Conservation (phyloP, 306 rosid genomes). For the Styphnolobium japonicum region DNA sequence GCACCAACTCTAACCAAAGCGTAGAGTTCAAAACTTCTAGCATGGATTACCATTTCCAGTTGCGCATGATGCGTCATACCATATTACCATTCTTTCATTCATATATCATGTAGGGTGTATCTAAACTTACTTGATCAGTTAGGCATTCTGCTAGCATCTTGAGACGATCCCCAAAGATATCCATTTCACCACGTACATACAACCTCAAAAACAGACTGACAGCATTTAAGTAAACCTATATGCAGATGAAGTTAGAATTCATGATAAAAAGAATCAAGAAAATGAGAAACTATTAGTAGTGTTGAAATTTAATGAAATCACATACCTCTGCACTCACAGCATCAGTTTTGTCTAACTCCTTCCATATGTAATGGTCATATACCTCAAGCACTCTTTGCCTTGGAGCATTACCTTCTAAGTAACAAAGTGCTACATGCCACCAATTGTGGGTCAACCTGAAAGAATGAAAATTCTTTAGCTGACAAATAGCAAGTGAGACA, state of each 20-base stretch:
- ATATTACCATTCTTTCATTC: slow-evolving; percentile 3
- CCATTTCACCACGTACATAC: slow-evolving; percentile 55
- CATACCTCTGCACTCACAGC: slow-evolving; percentile 51
- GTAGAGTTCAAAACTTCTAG: not conserved
- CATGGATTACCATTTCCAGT: not conserved
- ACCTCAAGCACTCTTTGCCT: slow-evolving; percentile 50
- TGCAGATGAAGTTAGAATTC: slow-evolving; percentile 19
- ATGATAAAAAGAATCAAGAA: not conserved
- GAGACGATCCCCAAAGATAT: slow-evolving; percentile 51
- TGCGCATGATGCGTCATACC: not conserved
- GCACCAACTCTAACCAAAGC: not conserved
- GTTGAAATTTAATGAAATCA: slow-evolving; percentile 4
- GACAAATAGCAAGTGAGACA: slow-evolving; percentile 9
- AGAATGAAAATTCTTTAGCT: not conserved
- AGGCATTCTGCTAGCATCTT: slow-evolving; percentile 47
- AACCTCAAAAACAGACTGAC: slow-evolving; percentile 67
- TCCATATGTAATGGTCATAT: slow-evolving; percentile 80
- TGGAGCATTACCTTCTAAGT: slow-evolving; percentile 77
- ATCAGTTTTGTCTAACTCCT: slow-evolving; percentile 73
- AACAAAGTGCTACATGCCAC: slow-evolving; percentile 98
- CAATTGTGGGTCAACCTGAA: slow-evolving; percentile 96
- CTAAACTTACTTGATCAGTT: slow-evolving; percentile 61
- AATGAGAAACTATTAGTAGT: not conserved
- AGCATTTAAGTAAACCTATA: slow-evolving; percentile 86
- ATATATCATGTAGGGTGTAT: not conserved